These are phyloP conservation scores for Rhizopogon vinicolor DNA, from an alignment of 768 basidiomycete species.

Conservation along the genomic window DNA sequence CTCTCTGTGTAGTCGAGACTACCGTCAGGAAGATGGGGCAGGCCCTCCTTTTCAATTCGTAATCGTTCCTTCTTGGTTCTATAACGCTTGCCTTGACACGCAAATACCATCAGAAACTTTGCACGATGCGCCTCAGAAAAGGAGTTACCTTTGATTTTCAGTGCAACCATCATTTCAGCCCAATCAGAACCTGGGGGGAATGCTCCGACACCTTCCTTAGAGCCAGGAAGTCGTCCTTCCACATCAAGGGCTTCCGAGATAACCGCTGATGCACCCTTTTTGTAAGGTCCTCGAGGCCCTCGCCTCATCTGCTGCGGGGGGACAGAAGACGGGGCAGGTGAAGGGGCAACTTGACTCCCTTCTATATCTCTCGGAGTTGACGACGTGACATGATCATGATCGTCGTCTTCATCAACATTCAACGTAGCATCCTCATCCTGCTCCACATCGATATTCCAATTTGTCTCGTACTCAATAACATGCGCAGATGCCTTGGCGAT, in stretches of 20 bases:
- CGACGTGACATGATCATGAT: slow-evolving; percentile 7
- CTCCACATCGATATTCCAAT: slow-evolving; percentile 81
- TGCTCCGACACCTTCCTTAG: slow-evolving; percentile 67
- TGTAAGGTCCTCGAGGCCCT: slow-evolving; percentile 50
- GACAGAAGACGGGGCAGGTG: slow-evolving; percentile 41
- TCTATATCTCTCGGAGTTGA: slow-evolving; percentile 46
- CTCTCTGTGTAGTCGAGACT: slow-evolving; percentile 73
- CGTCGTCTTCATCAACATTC: slow-evolving; percentile 32
- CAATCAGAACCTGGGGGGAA: slow-evolving; percentile 69
- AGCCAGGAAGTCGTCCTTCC: slow-evolving; percentile 72
- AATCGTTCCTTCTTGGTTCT: slow-evolving; percentile 78
- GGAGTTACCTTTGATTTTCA: slow-evolving; percentile 67
- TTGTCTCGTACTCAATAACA: slow-evolving; percentile 78
- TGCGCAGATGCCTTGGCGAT: slow-evolving; percentile 65
- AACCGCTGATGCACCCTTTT: slow-evolving; percentile 38
- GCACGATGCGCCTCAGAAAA: neutral
- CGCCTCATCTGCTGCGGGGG: slow-evolving; percentile 29
- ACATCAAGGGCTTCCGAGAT: slow-evolving; percentile 51
- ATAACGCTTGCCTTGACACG: slow-evolving; percentile 60
- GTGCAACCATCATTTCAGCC: slow-evolving; percentile 66
- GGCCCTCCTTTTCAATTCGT: slow-evolving; percentile 73
- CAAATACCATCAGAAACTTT: neutral
- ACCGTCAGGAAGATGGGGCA: slow-evolving; percentile 68
- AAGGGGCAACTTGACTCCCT: slow-evolving; percentile 36
- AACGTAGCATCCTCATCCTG: slow-evolving; percentile 44